phyloP scores from a whole-genome alignment of 768 basidiomycete species.

The Termitomyces sp. region DNA sequence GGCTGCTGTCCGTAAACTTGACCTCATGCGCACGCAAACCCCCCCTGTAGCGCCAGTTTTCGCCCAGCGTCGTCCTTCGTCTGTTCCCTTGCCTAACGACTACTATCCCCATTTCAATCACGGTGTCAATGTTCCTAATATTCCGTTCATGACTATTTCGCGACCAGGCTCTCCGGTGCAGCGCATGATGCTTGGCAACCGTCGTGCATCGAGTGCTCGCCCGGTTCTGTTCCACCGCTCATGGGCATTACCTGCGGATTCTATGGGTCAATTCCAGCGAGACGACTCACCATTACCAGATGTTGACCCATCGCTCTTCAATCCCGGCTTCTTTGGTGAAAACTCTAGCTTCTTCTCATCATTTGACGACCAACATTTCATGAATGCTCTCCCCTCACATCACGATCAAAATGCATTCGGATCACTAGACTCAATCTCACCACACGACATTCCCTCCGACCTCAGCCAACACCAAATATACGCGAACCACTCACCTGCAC shows the following conservation, averaged over 20 bases:
- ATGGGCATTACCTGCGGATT: slow-evolving; percentile 28
- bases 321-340: slow-evolving; percentile 28
- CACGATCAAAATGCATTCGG: slow-evolving; percentile 18
- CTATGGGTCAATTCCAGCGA: slow-evolving; percentile 28
- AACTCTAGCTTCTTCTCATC: slow-evolving; percentile 8
- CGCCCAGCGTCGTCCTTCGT: slow-evolving; percentile 52
- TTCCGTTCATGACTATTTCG: slow-evolving; percentile 40
- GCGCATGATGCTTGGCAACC: slow-evolving; percentile 39
- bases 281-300: slow-evolving; percentile 51
- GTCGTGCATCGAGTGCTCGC: slow-evolving; percentile 48
- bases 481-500: slow-evolving; percentile 14
- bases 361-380: slow-evolving; percentile 8
- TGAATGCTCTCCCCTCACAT: slow-evolving; percentile 10
- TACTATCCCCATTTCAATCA: slow-evolving; percentile 25
- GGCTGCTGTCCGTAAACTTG: slow-evolving; percentile 53
- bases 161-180: slow-evolving; percentile 44
- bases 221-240: slow-evolving; percentile 34
- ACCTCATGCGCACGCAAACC: slow-evolving; percentile 26
- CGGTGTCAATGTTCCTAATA: slow-evolving; percentile 39
- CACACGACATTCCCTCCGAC: slow-evolving; percentile 12
- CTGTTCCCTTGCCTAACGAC: slow-evolving; percentile 56
- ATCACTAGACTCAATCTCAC: slow-evolving; percentile 26
- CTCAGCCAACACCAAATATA: slow-evolving; percentile 5
- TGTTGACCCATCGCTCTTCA: slow-evolving; percentile 45
- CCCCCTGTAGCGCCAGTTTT: slow-evolving; percentile 20